These are phyloP conservation scores for Arabidopsis suecica DNA, from an alignment of 345 rosid genomes.

Conservation along the genomic window DNA sequence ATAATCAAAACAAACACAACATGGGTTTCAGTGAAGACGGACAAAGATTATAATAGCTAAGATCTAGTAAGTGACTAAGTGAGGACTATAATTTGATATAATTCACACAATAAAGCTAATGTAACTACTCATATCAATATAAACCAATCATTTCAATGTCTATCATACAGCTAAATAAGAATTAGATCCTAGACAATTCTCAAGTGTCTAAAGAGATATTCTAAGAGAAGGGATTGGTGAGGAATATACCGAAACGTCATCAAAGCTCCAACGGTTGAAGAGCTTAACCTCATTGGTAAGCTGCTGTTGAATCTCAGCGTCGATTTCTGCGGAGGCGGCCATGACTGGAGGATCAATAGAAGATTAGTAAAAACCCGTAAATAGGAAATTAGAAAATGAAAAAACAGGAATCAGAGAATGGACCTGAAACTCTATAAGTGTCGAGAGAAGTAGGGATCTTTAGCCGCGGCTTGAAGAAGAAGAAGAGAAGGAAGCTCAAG, in stretches of 20 bases:
- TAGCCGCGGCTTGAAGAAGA: slow-evolving; percentile 28
- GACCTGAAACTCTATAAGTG: no score
- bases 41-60: not conserved
- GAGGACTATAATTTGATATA: not conserved
- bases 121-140: not conserved
- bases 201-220: not conserved
- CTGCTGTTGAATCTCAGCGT: slow-evolving; percentile 45
- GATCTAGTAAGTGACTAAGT: no score
- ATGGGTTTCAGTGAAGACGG: not conserved
- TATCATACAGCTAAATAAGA: not conserved
- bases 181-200: not conserved
- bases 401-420: no score
- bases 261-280: slow-evolving; percentile 87
- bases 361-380: no score
- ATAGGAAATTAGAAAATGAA: no score
- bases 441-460: slow-evolving; percentile 19
- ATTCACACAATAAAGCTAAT: not conserved
- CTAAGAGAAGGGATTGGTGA: not conserved
- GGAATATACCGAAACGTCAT: slow-evolving; percentile 64
- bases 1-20: not conserved
- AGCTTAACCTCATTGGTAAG: slow-evolving; percentile 59
- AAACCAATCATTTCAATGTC: not conserved
- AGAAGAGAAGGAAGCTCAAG: not conserved
- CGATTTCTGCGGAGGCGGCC: slow-evolving; percentile 43
- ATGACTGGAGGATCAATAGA: slow-evolving; percentile 22